phyloP scores from a whole-genome alignment of 306 rosid species.

The Vachellia pachyceras region DNA sequence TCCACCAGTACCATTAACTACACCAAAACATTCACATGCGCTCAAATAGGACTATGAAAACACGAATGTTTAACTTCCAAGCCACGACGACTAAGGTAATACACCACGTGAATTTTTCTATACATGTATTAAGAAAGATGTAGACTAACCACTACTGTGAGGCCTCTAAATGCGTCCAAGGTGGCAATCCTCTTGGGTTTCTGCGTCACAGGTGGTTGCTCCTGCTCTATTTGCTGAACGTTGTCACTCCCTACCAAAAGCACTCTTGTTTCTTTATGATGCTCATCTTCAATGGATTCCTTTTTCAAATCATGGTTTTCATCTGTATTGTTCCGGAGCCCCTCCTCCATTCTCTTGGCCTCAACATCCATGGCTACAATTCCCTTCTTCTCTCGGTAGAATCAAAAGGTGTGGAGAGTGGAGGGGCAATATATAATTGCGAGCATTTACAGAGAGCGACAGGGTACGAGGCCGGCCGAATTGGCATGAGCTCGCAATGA shows the following conservation, averaged over 20 bases:
- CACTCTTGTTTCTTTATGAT: slow-evolving; percentile 32
- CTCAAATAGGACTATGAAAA: background rate
- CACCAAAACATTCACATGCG: background rate
- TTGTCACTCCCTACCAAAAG: background rate
- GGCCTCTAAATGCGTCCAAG: slow-evolving; percentile 89
- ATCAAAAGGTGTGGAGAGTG: background rate
- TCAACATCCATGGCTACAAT: slow-evolving; percentile 48
- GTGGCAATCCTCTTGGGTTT: slow-evolving; percentile 83
- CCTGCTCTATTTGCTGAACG: slow-evolving; percentile 22
- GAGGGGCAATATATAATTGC: background rate
- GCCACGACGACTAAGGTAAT: too few species aligned
- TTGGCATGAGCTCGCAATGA: slow-evolving; percentile 27
- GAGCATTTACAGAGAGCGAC: slow-evolving; percentile 21
- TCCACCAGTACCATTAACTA: slow-evolving; percentile 89
- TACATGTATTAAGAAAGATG: background rate
- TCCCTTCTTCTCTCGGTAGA: background rate
- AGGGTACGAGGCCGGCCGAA: slow-evolving; percentile 60
- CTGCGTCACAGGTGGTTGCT: slow-evolving; percentile 38
- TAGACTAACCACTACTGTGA: slow-evolving; percentile 76
- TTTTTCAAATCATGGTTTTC: slow-evolving; percentile 16
- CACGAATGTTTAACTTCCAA: too few species aligned
- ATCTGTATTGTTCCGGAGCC: slow-evolving; percentile 25
- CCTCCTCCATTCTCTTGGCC: slow-evolving; percentile 70
- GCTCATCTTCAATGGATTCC: background rate
- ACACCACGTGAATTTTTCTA: background rate